Conservation (phyloP, 225 moss, liverwort and hornwort genomes). For the Anthoceros angustus region DNA sequence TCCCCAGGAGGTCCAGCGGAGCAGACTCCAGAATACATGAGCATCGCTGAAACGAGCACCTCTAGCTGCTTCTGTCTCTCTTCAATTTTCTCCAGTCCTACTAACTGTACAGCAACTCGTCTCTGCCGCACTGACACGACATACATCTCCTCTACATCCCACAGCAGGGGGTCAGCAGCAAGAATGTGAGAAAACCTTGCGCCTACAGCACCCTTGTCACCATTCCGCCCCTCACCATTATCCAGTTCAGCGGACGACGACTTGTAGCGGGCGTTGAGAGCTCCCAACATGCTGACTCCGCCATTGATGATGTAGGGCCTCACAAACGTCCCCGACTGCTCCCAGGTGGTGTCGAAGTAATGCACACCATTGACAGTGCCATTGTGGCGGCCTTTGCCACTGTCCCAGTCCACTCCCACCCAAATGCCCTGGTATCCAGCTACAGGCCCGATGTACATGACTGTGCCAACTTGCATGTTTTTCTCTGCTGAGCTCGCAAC, state of each 20-base stretch:
- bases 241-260: slow-evolving; percentile 23
- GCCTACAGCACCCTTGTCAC: neutral
- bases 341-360: slow-evolving; percentile 50
- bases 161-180: neutral
- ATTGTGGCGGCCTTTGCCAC: slow-evolving; percentile 64
- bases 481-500: slow-evolving; percentile 30
- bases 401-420: slow-evolving; percentile 97
- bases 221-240: slow-evolving; percentile 26
- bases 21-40: slow-evolving; percentile 54
- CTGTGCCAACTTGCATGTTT: slow-evolving; percentile 37
- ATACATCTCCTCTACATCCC: slow-evolving; percentile 82
- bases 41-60: slow-evolving; percentile 50
- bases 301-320: slow-evolving; percentile 43
- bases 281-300: slow-evolving; percentile 49
- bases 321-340: slow-evolving; percentile 64
- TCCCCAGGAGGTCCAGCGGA: slow-evolving; percentile 60
- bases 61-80: slow-evolving; percentile 68
- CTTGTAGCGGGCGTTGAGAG: slow-evolving; percentile 53
- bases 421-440: slow-evolving; percentile 55
- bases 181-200: neutral
- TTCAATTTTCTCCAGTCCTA: slow-evolving; percentile 79
- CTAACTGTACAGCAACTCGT: slow-evolving; percentile 75
- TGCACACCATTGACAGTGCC: slow-evolving; percentile 66
- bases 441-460: slow-evolving; percentile 52
- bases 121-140: slow-evolving; percentile 71